Evolutionary conservation across 257 asterid genomes (phyloP).

Genomic region (Penstemon davidsonii): DNA sequence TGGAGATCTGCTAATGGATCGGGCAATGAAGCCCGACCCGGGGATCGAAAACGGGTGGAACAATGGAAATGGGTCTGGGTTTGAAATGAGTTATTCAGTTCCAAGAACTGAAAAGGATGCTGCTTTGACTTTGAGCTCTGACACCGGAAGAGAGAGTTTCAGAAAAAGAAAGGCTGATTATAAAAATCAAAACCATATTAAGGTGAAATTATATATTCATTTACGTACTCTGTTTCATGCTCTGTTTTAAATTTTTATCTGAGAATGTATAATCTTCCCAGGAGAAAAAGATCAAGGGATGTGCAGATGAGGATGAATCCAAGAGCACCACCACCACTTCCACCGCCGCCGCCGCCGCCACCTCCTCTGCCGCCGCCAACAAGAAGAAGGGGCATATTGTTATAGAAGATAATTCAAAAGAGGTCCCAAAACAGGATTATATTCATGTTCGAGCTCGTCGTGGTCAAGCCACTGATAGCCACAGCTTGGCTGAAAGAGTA

Average conservation of each 20-base stretch:
- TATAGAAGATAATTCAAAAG: constrained; percentile 45
- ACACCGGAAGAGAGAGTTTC: constrained; percentile 40
- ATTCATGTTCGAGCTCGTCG: constrained; percentile 97
- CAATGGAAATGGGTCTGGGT: constrained; percentile 35
- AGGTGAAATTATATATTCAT: constrained; percentile 36
- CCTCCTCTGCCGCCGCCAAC: constrained; percentile 29
- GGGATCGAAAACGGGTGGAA: constrained; percentile 33
- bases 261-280: constrained; percentile 18
- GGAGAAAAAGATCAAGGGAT: constrained; percentile 57
- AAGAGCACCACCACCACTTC: constrained; percentile 38
- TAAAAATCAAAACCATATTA: constrained; percentile 33
- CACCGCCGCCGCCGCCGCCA: constrained; percentile 24
- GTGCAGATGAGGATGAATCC: constrained; percentile 48
- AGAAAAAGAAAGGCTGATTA: constrained; percentile 69
- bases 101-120: constrained; percentile 49
- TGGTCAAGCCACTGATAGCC: constrained; percentile 98
- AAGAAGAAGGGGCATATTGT: constrained; percentile 33
- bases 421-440: constrained; percentile 66
- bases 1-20: constrained; percentile 38
- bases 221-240: not conserved
- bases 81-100: constrained; percentile 38
- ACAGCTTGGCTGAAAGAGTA: constrained; percentile 96
- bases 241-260: not conserved
- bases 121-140: constrained; percentile 25
- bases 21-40: constrained; percentile 59